Evolutionary conservation across 345 rosid genomes (phyloP), one percentile per base, ranked within the genome.

Genomic region (Hibiscus tridactylites): DNA sequence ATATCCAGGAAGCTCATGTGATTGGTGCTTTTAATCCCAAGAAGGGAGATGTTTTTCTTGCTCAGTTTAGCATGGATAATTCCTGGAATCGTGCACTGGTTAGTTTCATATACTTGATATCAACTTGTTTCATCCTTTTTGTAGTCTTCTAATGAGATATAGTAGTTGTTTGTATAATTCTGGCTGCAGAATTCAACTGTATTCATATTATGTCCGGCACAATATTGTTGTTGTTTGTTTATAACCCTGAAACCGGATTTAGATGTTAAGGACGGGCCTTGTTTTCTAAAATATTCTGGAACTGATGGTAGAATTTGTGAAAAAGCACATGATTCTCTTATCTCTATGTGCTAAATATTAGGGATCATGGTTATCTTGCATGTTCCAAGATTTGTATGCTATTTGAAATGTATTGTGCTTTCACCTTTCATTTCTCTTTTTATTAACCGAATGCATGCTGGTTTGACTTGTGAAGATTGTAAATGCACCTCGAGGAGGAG

Each of bases 51-150:
- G 73, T 85, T 60, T 90, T 96, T 61, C 98, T 96, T 73, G 96
- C 99, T 73, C 99, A 96, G 80, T 91, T 88, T 77, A 92, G 98
- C 59, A 84, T 88, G 5, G 99, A 96, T 81, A 88, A n/a, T n/a
- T n/a, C n/a, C n/a, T n/a, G n/a, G n/a, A n/a, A n/a, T n/a, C n/a
- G n/a, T n/a, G n/a, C n/a, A 71, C 83, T 92, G 98, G 99, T 96
- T 81, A 81, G 86, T 53, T 26, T 46, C 2, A 15, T 15, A 4
- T 37, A 2, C 33, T 59, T 44, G 15, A 39, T 9, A 47, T 37
- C 21, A 6, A 39, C 26, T 28, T 15, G 1, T 26, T 24, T 17
- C 9, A 17, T 42, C 17, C 33, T 35, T 68, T 16, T 50, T 11
- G 16, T 50, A 3, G 0, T 50, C 44, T n/a, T n/a, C 28, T 47